A percentile compares a stretch with the other conserved stretches of the same genome.
phyloP scores from a whole-genome alignment of 768 basidiomycete genomes.

The Rhizopogon salebrosus region DNA sequence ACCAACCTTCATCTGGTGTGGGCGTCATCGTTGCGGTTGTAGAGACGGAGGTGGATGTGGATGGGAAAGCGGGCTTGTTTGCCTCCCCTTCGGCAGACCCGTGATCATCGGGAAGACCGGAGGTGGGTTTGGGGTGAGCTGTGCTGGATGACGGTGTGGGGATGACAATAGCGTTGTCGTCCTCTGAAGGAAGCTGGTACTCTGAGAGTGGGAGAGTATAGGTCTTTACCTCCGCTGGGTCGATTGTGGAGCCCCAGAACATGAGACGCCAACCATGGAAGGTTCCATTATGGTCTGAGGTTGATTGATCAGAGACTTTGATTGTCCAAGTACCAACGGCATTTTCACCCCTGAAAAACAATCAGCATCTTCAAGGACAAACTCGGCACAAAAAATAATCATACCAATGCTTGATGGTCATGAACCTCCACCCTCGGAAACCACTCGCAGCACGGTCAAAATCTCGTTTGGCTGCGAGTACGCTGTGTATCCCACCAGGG shows the following conservation, averaged over 20 bases:
- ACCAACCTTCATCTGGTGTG: constrained; percentile 81
- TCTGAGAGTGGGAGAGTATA: constrained; percentile 58
- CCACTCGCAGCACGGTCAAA: constrained; percentile 64
- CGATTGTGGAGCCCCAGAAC: constrained; percentile 85
- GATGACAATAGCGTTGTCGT: constrained; percentile 33
- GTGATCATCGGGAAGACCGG: constrained; percentile 82
- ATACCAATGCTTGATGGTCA: constrained; percentile 96
- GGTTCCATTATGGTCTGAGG: constrained; percentile 48
- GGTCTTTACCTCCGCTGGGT: constrained; percentile 57
- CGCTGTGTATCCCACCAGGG: constrained; percentile 80
- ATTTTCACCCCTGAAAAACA: constrained; percentile 74
- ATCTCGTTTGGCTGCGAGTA: constrained; percentile 69
- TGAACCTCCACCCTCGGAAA: constrained; percentile 96
- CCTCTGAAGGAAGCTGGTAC: constrained; percentile 40
- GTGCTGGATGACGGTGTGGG: constrained; percentile 47
- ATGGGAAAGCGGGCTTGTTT: constrained; percentile 63
- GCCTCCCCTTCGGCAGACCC: constrained; percentile 77
- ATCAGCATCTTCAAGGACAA: constrained; percentile 10
- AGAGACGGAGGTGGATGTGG: constrained; percentile 19
- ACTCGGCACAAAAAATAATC: constrained; percentile 8
- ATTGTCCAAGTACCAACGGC: constrained; percentile 90
- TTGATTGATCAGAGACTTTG: constrained; percentile 74
- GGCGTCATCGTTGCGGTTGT: constrained; percentile 39
- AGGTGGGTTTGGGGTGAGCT: constrained; percentile 79
- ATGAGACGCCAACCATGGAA: constrained; percentile 92